Conservation (phyloP, 805 yeast genomes). For the Wickerhamomyces xylosicus region DNA sequence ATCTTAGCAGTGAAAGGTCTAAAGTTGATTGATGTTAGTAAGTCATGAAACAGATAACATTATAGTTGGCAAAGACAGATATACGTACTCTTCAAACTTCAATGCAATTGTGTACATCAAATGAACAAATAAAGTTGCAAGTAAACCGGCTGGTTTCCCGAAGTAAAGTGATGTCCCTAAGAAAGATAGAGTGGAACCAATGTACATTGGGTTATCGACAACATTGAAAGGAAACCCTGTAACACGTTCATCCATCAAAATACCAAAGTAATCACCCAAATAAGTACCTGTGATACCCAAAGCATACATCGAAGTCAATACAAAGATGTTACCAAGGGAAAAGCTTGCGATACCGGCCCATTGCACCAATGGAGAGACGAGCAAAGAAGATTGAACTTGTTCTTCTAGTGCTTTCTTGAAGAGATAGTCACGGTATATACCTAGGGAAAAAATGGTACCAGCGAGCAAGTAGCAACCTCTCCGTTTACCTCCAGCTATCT, state of each 20-base stretch:
- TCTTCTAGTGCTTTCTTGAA: conserved; percentile 59
- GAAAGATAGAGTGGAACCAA: conserved; percentile 84
- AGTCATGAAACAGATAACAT: background rate
- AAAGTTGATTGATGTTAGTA: conserved; percentile 6
- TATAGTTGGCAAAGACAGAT: background rate
- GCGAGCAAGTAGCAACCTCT: conserved; percentile 85
- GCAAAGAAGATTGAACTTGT: conserved; percentile 58
- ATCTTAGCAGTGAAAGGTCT: conserved; percentile 87
- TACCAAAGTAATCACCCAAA: conserved; percentile 94
- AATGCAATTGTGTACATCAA: conserved; percentile 79
- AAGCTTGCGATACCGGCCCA: conserved; percentile 47
- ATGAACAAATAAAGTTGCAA: conserved; percentile 62
- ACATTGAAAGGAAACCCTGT: conserved; percentile 90
- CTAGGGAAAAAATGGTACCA: conserved; percentile 71
- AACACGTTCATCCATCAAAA: conserved; percentile 83
- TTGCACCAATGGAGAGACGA: conserved; percentile 32
- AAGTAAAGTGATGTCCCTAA: conserved; percentile 82
- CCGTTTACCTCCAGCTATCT: conserved; percentile 54
- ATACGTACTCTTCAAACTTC: conserved; percentile 62
- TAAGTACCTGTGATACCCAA: conserved; percentile 95
- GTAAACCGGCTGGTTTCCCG: conserved; percentile 84
- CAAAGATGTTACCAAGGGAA: conserved; percentile 69
- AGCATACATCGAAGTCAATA: conserved; percentile 78
- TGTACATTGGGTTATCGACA: conserved; percentile 92
- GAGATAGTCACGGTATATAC: conserved; percentile 70